These are phyloP conservation scores for Ilex aquifolium DNA, from an alignment of 257 asterid genomes.

Conservation along the genomic window DNA sequence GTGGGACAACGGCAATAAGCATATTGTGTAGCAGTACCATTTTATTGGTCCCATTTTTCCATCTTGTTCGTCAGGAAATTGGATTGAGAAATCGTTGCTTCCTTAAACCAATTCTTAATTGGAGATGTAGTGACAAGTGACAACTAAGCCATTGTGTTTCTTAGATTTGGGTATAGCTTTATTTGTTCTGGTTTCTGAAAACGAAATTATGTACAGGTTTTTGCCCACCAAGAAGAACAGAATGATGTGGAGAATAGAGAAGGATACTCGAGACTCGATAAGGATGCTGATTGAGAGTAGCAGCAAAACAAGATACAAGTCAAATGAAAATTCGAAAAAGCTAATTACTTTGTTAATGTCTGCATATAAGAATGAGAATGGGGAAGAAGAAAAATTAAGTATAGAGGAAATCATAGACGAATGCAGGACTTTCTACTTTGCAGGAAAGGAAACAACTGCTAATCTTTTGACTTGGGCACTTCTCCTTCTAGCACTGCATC, in stretches of 20 bases:
- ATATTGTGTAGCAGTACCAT: no score
- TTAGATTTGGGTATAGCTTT: no score
- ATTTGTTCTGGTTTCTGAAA: no score
- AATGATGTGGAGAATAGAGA: slow-evolving; percentile 47
- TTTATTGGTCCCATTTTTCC: no score
- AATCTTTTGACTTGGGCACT: slow-evolving; percentile 27
- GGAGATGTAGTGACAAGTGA: no score
- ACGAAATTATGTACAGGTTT: slow-evolving; percentile 29
- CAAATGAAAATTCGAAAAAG: slow-evolving; percentile 24
- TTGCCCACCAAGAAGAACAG: slow-evolving; percentile 55
- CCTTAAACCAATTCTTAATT: no score
- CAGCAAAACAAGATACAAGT: slow-evolving; percentile 21
- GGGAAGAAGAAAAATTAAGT: slow-evolving; percentile 10
- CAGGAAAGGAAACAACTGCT: slow-evolving; percentile 35
- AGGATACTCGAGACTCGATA: slow-evolving; percentile 45
- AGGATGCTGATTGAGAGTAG: slow-evolving; percentile 27
- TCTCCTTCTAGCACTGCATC: slow-evolving; percentile 30
- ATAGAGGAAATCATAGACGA: slow-evolving; percentile 31
- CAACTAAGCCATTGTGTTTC: no score
- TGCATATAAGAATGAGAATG: slow-evolving; percentile 10
- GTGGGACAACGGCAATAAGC: no score
- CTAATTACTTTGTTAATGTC: slow-evolving; percentile 26
- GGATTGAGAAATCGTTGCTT: no score
- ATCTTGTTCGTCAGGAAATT: no score
- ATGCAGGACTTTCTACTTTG: slow-evolving; percentile 35